phyloP scores from a whole-genome alignment of 768 basidiomycete genomes.

The Pulveroboletus frians region DNA sequence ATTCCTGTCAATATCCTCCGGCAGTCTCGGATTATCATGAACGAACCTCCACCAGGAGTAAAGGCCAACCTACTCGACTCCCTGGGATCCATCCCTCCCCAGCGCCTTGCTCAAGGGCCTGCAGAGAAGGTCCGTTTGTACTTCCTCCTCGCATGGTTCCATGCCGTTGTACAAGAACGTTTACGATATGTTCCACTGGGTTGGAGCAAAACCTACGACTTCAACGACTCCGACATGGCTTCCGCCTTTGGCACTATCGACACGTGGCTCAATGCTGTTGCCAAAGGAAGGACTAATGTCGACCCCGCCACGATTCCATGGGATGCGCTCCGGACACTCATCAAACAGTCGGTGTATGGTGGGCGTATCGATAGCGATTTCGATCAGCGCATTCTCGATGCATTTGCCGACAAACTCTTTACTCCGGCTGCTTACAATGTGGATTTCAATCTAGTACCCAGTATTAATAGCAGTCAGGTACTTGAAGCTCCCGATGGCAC shows the following conservation, averaged over 20 bases:
- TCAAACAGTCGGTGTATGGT: slow-evolving; percentile 96
- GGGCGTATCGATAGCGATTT: slow-evolving; percentile 93
- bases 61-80: slow-evolving; percentile 95
- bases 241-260: slow-evolving; percentile 92
- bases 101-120: slow-evolving; percentile 78
- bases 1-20: slow-evolving; percentile 97
- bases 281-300: slow-evolving; percentile 87
- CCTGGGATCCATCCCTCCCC: slow-evolving; percentile 62
- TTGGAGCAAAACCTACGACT: slow-evolving; percentile 96
- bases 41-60: slow-evolving; percentile 95
- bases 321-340: slow-evolving; percentile 87
- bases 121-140: slow-evolving; percentile 90
- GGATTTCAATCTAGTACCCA: slow-evolving; percentile 84
- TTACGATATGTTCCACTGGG: slow-evolving; percentile 93
- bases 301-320: slow-evolving; percentile 91
- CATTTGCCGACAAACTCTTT: slow-evolving; percentile 90
- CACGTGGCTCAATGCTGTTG: slow-evolving; percentile 73
- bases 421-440: slow-evolving; percentile 86
- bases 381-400: slow-evolving; percentile 87
- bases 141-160: slow-evolving; percentile 98
- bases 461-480: slow-evolving; percentile 47
- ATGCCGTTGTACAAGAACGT: slow-evolving; percentile 95
- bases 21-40: slow-evolving; percentile 96
- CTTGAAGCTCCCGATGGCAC: slow-evolving; percentile 86
- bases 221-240: slow-evolving; percentile 97